phyloP scores from a whole-genome alignment of 1,139 yeast genomes.

The Geotrichum restrictum region DNA sequence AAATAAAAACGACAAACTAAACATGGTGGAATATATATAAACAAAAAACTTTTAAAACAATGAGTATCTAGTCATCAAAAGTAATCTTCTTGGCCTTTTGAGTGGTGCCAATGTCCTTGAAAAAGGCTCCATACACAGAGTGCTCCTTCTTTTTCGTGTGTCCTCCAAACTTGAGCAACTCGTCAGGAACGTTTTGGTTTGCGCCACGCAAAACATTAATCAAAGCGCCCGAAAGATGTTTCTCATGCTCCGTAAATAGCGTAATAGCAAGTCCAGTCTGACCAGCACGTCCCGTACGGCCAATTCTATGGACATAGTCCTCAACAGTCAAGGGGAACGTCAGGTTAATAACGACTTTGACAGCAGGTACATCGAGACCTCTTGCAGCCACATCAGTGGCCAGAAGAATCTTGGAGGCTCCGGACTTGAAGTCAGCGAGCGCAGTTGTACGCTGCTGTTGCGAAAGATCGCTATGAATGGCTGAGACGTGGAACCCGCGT shows the following conservation, averaged over 20 bases:
- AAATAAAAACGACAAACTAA: background rate
- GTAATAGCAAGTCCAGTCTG: constrained; percentile 93
- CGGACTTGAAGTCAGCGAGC: constrained; percentile 76
- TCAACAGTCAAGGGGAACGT: constrained; percentile 97
- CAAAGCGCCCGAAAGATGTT: constrained; percentile 92
- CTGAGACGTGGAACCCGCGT: constrained; percentile 78
- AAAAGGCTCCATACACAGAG: constrained; percentile 94
- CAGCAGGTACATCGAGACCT: constrained; percentile 97
- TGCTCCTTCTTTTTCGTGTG: constrained; percentile 97
- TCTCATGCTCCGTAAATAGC: constrained; percentile 92
- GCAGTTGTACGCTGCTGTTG: constrained; percentile 93
- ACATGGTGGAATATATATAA: too few species aligned
- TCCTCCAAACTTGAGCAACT: constrained; percentile 88
- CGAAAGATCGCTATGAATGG: constrained; percentile 92
- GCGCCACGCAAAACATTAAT: constrained; percentile 91
- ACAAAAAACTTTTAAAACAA: background rate
- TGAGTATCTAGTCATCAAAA: constrained; percentile 42
- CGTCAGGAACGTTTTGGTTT: constrained; percentile 95
- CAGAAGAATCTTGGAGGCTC: constrained; percentile 67
- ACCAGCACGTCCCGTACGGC: constrained; percentile 98
- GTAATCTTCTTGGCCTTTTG: constrained; percentile 90
- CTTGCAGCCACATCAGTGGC: constrained; percentile 99
- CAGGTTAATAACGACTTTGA: constrained; percentile 88
- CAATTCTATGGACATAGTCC: constrained; percentile 96
- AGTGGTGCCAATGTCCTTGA: constrained; percentile 80